These are phyloP conservation scores for Myotisia sp. DNA, from an alignment of 2,329 filamentous ascomycete genomes.

Conservation along the genomic window DNA sequence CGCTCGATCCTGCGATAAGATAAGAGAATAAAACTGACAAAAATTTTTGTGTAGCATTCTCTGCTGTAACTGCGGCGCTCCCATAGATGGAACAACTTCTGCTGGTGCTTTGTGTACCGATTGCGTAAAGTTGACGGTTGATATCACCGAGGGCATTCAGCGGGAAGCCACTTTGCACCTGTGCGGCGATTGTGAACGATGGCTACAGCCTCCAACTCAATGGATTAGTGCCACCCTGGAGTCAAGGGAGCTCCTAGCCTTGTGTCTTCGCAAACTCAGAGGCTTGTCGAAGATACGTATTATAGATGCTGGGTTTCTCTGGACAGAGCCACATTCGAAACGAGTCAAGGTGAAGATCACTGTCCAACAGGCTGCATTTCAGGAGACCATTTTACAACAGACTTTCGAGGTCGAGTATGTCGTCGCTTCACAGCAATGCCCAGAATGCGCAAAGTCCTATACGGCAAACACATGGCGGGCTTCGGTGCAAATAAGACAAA, in stretches of 20 bases:
- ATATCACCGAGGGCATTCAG: constrained; percentile 83
- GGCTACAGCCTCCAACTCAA: constrained; percentile 70
- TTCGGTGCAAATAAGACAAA: constrained; percentile 86
- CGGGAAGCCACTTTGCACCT: constrained; percentile 80
- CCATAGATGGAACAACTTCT: constrained; percentile 79
- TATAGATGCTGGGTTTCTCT: constrained; percentile 90
- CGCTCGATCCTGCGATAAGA: constrained; percentile 1
- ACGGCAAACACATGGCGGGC: constrained; percentile 94
- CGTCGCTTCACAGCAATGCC: constrained; percentile 82
- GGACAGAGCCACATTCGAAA: constrained; percentile 94
- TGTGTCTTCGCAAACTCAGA: constrained; percentile 78
- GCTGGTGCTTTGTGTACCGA: constrained; percentile 87
- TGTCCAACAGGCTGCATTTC: constrained; percentile 58
- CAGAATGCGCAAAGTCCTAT: constrained; percentile 89
- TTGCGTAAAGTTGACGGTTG: constrained; percentile 86
- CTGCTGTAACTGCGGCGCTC: constrained; percentile 92
- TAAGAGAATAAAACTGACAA: constrained; percentile 12
- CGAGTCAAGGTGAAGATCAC: constrained; percentile 91
- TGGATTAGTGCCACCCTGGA: constrained; percentile 79
- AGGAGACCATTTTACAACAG: constrained; percentile 67
- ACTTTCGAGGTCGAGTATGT: constrained; percentile 89
- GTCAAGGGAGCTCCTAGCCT: constrained; percentile 78
- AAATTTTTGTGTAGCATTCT: constrained; percentile 51
- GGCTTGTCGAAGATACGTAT: constrained; percentile 83
- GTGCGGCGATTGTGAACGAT: constrained; percentile 89